phyloP scores from a whole-genome alignment of 257 asterid species.

The Solanum corneliomulleri region DNA sequence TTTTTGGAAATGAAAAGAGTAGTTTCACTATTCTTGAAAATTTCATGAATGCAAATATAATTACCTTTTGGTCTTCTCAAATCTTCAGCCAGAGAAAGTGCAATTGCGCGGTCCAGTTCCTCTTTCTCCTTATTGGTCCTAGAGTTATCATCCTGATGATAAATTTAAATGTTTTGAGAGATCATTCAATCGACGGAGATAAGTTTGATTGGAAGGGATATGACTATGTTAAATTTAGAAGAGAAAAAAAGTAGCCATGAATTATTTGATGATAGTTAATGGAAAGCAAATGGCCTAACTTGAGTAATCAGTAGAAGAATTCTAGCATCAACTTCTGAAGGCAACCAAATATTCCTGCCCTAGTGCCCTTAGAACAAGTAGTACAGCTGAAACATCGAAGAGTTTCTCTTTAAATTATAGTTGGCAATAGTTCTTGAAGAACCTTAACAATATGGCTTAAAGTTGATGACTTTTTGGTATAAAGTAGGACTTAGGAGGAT shows the following conservation, averaged over 20 bases:
- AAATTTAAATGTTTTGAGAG: not conserved
- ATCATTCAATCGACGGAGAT: not conserved
- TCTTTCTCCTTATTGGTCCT: conserved; percentile 49
- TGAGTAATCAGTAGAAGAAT: not conserved
- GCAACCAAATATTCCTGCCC: not conserved
- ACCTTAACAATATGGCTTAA: not conserved
- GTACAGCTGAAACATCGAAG: not conserved
- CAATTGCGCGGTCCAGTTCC: conserved; percentile 88
- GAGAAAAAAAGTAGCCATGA: not conserved
- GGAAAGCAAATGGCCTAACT: not conserved
- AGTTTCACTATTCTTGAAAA: not conserved
- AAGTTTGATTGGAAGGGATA: not conserved
- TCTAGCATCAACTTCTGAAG: not conserved
- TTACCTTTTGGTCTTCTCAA: conserved; percentile 60
- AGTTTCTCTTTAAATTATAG: not conserved
- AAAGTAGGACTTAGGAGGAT: not conserved
- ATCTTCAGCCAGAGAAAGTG: conserved; percentile 75
- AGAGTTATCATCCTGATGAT: conserved; percentile 52
- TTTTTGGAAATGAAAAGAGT: not conserved
- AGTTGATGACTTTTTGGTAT: not conserved
- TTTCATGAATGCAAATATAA: not conserved
- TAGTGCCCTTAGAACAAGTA: not conserved
- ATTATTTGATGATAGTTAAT: not conserved
- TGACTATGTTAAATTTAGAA: not conserved
- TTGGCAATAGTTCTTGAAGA: not conserved